A percentile compares a stretch with the other conserved stretches of the same genome.
These are phyloP conservation scores for Termitomyces sp. DNA, from an alignment of 768 basidiomycete species.

Conservation along the genomic window DNA sequence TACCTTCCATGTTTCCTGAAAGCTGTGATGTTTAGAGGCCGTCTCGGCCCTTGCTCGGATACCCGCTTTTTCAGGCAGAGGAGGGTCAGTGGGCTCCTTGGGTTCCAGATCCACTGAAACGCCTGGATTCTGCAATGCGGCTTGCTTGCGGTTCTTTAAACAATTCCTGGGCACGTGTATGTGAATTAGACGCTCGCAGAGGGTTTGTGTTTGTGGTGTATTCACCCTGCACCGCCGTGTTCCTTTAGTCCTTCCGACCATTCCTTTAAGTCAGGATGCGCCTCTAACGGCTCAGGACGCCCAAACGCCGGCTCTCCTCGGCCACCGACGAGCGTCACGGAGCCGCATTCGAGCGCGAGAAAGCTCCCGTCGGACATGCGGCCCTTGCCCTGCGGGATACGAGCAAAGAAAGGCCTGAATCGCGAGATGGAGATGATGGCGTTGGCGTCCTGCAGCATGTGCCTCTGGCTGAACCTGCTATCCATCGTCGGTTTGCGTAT, in stretches of 20 bases:
- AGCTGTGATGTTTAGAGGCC: background rate
- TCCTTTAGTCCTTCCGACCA: slow-evolving; percentile 56
- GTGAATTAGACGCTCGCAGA: background rate
- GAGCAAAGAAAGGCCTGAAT: slow-evolving; percentile 46
- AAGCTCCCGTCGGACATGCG: slow-evolving; percentile 33
- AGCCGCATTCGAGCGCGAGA: slow-evolving; percentile 50
- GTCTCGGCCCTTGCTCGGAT: background rate
- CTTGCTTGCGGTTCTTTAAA: slow-evolving; percentile 39
- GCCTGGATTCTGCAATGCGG: slow-evolving; percentile 8
- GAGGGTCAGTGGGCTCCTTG: background rate
- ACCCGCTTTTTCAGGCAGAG: background rate
- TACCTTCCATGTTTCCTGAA: slow-evolving; percentile 7
- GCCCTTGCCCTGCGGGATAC: slow-evolving; percentile 38
- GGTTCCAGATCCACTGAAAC: background rate
- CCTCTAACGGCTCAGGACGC: slow-evolving; percentile 41
- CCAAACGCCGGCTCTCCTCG: slow-evolving; percentile 44
- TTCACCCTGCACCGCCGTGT: slow-evolving; percentile 59
- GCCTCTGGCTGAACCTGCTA: slow-evolving; percentile 18
- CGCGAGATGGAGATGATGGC: slow-evolving; percentile 41
- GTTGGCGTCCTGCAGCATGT: slow-evolving; percentile 39
- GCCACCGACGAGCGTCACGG: slow-evolving; percentile 35
- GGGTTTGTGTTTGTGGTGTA: slow-evolving; percentile 4
- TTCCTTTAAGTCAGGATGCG: slow-evolving; percentile 30
- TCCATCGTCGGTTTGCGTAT: too few relatives aligned
- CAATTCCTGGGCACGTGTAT: slow-evolving; percentile 26